These are phyloP conservation scores for Vigna reflexopilosa DNA, from an alignment of 306 rosid genomes.

Conservation along the genomic window DNA sequence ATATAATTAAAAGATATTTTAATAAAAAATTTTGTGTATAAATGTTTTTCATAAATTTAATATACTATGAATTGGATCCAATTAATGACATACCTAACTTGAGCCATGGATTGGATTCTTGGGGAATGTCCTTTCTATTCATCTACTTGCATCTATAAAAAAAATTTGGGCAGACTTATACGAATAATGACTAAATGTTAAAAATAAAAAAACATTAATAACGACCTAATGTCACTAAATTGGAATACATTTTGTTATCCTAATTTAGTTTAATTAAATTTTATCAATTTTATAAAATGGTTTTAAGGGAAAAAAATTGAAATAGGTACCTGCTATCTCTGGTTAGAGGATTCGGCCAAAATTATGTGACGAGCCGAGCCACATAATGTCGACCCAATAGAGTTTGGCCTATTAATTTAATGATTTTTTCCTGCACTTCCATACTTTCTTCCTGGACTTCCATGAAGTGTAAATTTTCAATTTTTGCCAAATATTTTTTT, in stretches of 20 bases:
- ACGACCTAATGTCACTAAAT: neutral
- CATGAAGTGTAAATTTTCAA: too few relatives aligned
- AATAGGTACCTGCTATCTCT: neutral
- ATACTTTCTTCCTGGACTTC: too few relatives aligned
- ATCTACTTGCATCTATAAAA: neutral
- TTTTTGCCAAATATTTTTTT: too few relatives aligned
- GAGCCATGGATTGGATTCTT: neutral
- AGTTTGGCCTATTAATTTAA: too few relatives aligned
- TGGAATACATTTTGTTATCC: neutral
- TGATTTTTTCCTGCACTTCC: too few relatives aligned
- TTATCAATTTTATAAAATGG: neutral
- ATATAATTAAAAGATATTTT: too few relatives aligned
- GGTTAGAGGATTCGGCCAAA: neutral
- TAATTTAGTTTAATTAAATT: neutral
- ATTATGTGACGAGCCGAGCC: neutral
- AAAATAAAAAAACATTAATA: neutral
- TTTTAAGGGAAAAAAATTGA: neutral
- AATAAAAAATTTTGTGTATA: too few relatives aligned
- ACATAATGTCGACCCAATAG: neutral
- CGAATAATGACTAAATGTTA: neutral
- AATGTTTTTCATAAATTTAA: too few relatives aligned
- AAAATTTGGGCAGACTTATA: neutral
- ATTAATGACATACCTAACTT: neutral
- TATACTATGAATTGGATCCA: neutral
- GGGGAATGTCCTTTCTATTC: conserved; percentile 7